A percentile compares a stretch with the other conserved stretches of the same genome.
phyloP scores from a whole-genome alignment of 2,329 filamentous ascomycete genomes.

The Phyllosticta citriasiana region DNA sequence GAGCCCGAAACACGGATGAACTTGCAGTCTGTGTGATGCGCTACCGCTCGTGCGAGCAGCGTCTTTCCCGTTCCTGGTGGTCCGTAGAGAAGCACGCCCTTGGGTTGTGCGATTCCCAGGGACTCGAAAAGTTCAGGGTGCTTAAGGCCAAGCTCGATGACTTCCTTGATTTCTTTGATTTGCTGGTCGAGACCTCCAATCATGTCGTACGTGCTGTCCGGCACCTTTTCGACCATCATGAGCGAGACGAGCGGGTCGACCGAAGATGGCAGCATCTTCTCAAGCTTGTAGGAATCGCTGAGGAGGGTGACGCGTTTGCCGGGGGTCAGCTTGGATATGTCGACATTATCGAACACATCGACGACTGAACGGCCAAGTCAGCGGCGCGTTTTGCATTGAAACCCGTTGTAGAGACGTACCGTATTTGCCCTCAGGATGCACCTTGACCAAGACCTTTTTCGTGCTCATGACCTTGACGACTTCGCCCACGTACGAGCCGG shows the following conservation, averaged over 20 bases:
- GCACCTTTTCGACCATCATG: slow-evolving; percentile 99
- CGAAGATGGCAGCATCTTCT: slow-evolving; percentile 96
- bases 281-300: slow-evolving; percentile 96
- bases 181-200: slow-evolving; percentile 97
- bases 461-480: slow-evolving; percentile 99
- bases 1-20: slow-evolving; percentile 96
- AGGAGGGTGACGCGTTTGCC: slow-evolving; percentile 96
- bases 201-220: slow-evolving; percentile 99
- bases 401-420: slow-evolving; percentile 49
- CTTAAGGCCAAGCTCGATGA: slow-evolving; percentile 96
- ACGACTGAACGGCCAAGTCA: slow-evolving; percentile 56
- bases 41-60: slow-evolving; percentile 84
- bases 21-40: slow-evolving; percentile 97
- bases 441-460: slow-evolving; percentile 98
- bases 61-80: slow-evolving; percentile 97
- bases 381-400: neutral
- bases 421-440: slow-evolving; percentile 99
- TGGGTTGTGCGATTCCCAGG: slow-evolving; percentile 96
- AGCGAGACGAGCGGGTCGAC: slow-evolving; percentile 97
- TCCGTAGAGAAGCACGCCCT: slow-evolving; percentile 92
- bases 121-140: slow-evolving; percentile 98
- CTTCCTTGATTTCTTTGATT: slow-evolving; percentile 99
- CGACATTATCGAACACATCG: slow-evolving; percentile 87
- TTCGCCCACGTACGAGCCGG: slow-evolving; percentile 95
- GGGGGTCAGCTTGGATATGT: slow-evolving; percentile 88